phyloP scores from a whole-genome alignment of 2,329 filamentous ascomycete genomes.

The Didymella exigua region DNA sequence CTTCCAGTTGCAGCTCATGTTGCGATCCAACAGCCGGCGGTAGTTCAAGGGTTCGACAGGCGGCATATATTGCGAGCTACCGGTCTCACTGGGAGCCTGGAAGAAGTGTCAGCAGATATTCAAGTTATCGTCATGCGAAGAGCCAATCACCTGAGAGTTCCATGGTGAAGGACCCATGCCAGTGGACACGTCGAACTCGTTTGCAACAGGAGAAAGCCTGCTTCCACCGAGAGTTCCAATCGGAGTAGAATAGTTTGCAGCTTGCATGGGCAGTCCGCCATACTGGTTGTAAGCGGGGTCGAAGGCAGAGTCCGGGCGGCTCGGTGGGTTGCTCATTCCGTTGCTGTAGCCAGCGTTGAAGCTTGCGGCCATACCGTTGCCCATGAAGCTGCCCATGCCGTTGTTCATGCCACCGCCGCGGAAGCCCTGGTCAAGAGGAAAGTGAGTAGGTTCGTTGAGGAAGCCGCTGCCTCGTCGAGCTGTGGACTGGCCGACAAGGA shows the following conservation, averaged over 20 bases:
- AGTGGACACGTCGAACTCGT: constrained; percentile 50
- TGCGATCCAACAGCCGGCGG: constrained; percentile 90
- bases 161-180: constrained; percentile 47
- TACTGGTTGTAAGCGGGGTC: constrained; percentile 45
- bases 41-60: constrained; percentile 95
- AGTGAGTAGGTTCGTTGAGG: constrained; percentile 47
- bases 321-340: constrained; percentile 39
- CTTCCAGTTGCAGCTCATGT: constrained; percentile 98
- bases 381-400: constrained; percentile 12
- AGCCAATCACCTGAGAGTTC: constrained; percentile 43
- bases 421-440: constrained; percentile 43
- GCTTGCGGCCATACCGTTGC: constrained; percentile 19
- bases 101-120: constrained; percentile 11
- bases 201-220: constrained; percentile 54
- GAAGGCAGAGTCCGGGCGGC: constrained; percentile 47
- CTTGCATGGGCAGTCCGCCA: constrained; percentile 31
- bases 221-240: constrained; percentile 46
- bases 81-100: constrained; percentile 36
- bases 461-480: constrained; percentile 41
- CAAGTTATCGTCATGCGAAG: neutral
- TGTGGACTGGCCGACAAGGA: constrained; percentile 24
- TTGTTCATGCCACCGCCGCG: constrained; percentile 29
- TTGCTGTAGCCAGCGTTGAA: constrained; percentile 25
- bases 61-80: constrained; percentile 71
- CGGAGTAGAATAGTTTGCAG: constrained; percentile 31